Conservation (phyloP, 148 eudicot genomes). For the Chenopodium suecicum region DNA sequence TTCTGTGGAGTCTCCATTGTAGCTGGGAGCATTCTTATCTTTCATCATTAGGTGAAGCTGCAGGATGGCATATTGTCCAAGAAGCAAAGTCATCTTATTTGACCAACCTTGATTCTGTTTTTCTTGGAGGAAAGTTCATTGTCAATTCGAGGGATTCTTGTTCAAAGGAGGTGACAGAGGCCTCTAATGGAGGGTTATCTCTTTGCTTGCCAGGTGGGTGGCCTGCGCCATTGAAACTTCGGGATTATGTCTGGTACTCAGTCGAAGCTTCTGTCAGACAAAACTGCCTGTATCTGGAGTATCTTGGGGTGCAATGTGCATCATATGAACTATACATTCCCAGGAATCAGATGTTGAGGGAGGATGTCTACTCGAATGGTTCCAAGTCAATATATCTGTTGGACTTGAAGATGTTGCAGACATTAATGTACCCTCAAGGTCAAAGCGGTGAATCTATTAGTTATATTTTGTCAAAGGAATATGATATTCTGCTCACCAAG, state of each 20-base stretch:
- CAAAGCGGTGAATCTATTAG: slow-evolving; percentile 22
- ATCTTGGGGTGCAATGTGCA: slow-evolving; percentile 57
- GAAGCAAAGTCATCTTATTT: slow-evolving; percentile 48
- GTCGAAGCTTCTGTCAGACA: slow-evolving; percentile 63
- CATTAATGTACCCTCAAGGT: slow-evolving; percentile 42
- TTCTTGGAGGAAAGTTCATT: slow-evolving; percentile 8
- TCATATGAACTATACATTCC: slow-evolving; percentile 28
- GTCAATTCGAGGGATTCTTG: slow-evolving; percentile 14
- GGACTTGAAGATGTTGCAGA: slow-evolving; percentile 46
- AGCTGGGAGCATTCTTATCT: slow-evolving; percentile 97
- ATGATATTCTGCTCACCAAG: slow-evolving; percentile 31
- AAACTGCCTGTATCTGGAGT: slow-evolving; percentile 67
- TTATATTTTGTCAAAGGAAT: slow-evolving; percentile 24
- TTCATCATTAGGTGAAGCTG: slow-evolving; percentile 73
- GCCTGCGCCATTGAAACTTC: slow-evolving; percentile 64
- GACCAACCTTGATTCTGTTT: slow-evolving; percentile 31
- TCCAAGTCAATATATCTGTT: slow-evolving; percentile 42
- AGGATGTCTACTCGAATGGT: slow-evolving; percentile 20
- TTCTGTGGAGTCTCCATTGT: slow-evolving; percentile 67
- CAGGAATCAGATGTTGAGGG: slow-evolving; percentile 24
- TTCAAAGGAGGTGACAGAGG: slow-evolving; percentile 12
- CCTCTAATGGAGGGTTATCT: slow-evolving; percentile 26
- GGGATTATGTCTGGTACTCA: slow-evolving; percentile 61
- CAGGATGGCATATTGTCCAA: slow-evolving; percentile 55
- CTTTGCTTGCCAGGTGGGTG: slow-evolving; percentile 85